Evolutionary conservation across 208 protist genomes (phyloP).

Genomic region (Leishmania lainsoni): DNA sequence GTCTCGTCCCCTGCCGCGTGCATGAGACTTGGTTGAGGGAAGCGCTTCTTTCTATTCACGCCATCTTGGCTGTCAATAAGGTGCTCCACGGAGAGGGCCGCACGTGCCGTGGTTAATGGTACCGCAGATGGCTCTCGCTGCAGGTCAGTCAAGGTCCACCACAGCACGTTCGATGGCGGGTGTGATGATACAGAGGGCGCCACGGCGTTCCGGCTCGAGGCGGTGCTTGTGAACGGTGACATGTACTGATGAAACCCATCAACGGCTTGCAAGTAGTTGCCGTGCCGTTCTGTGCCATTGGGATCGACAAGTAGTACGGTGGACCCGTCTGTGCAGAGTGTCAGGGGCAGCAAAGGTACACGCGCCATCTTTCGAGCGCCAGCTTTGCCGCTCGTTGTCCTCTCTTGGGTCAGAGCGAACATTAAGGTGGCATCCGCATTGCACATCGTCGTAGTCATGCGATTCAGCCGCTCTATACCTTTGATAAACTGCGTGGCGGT

Average conservation of each 20-base stretch:
- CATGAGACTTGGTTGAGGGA: not conserved
- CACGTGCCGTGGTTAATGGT: conserved; percentile 8
- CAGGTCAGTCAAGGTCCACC: conserved; percentile 22
- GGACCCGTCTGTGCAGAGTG: conserved; percentile 31
- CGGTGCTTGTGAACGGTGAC: not conserved
- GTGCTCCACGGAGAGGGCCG: not conserved
- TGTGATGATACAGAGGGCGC: not conserved
- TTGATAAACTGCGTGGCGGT: conserved; percentile 8
- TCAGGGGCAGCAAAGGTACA: conserved; percentile 26
- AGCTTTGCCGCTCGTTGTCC: not conserved
- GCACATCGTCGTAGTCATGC: conserved; percentile 8
- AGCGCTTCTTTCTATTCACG: not conserved
- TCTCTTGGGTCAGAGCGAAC: not conserved
- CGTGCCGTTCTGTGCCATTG: conserved; percentile 48
- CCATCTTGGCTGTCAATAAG: no score
- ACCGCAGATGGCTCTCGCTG: not conserved
- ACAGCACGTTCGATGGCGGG: not conserved
- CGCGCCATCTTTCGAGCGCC: conserved; percentile 2
- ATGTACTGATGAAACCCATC: not conserved
- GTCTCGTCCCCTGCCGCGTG: not conserved
- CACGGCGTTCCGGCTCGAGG: not conserved
- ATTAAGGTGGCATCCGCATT: not conserved
- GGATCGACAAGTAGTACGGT: conserved; percentile 28
- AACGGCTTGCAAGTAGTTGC: conserved; percentile 40
- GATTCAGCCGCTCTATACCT: conserved; percentile 1